These are phyloP conservation scores for Ceriops decandra DNA, from an alignment of 345 rosid species.

Conservation along the genomic window DNA sequence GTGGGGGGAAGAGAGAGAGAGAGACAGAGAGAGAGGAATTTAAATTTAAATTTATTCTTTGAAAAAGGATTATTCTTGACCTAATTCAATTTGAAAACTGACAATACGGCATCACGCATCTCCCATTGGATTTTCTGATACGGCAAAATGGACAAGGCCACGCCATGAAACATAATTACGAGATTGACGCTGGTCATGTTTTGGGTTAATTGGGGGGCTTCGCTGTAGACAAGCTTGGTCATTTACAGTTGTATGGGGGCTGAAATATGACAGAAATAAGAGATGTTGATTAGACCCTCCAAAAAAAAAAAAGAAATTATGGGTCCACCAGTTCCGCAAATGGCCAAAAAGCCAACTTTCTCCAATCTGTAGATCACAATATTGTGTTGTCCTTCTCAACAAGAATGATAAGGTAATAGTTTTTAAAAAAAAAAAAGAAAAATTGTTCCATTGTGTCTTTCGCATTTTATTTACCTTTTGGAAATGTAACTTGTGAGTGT, in stretches of 20 bases:
- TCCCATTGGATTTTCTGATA: conserved; percentile 88
- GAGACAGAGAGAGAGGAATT: not conserved
- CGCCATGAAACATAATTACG: conserved; percentile 31
- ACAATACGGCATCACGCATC: conserved; percentile 56
- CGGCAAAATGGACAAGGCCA: conserved; percentile 20
- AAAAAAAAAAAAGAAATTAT: not conserved
- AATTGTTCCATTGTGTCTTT: not conserved
- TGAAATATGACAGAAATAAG: conserved; percentile 1
- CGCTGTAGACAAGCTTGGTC: not conserved
- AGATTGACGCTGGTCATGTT: conserved; percentile 21
- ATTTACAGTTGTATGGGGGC: conserved; percentile 19
- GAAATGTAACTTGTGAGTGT: no score
- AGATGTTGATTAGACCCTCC: not conserved
- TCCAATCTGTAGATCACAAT: conserved; percentile 29
- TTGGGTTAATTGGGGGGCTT: not conserved
- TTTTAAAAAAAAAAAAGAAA: not conserved
- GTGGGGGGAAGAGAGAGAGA: not conserved
- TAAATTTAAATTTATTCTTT: not conserved
- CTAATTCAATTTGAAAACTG: conserved; percentile 43
- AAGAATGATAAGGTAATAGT: not conserved
- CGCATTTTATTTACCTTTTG: no score
- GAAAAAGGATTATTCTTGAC: conserved; percentile 17
- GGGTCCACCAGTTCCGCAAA: conserved; percentile 52
- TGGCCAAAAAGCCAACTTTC: conserved; percentile 49
- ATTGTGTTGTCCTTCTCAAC: not conserved